These are phyloP conservation scores for Sugiyamaella chiloensis DNA, from an alignment of 805 yeast species.

Conservation along the genomic window DNA sequence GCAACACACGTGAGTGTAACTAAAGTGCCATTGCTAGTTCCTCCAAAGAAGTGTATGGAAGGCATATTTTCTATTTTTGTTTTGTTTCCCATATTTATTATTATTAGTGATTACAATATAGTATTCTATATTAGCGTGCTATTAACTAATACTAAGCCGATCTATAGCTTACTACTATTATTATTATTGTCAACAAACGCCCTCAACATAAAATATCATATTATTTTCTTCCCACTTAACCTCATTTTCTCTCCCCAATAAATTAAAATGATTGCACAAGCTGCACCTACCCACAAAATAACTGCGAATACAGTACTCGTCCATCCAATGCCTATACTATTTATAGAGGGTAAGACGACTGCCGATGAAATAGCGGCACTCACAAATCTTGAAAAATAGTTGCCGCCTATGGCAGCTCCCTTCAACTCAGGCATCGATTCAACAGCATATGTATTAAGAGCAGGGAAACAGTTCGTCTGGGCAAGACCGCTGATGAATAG, in stretches of 20 bases:
- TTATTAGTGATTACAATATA: too few species aligned
- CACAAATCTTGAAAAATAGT: constrained; percentile 48
- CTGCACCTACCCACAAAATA: constrained; percentile 40
- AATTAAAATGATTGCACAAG: constrained; percentile 36
- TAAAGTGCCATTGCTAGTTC: too few species aligned
- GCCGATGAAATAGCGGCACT: constrained; percentile 53
- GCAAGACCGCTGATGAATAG: constrained; percentile 49
- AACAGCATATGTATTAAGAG: constrained; percentile 55
- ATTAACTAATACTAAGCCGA: too few species aligned
- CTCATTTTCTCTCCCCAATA: constrained; percentile 42
- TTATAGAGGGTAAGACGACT: constrained; percentile 44
- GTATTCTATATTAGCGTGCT: too few species aligned
- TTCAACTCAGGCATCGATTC: constrained; percentile 53
- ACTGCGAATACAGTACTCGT: constrained; percentile 49
- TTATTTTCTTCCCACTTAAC: constrained; percentile 7
- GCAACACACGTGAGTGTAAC: too few species aligned
- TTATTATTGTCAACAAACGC: too few species aligned
- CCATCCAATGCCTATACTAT: constrained; percentile 56
- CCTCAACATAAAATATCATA: too few species aligned
- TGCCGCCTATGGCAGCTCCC: constrained; percentile 56
- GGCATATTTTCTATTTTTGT: too few species aligned
- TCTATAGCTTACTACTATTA: too few species aligned
- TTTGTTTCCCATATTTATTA: too few species aligned
- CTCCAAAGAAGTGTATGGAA: too few species aligned
- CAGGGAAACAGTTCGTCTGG: constrained; percentile 52